phyloP scores from a whole-genome alignment of 345 rosid species.

The Aquilaria yunnanensis region DNA sequence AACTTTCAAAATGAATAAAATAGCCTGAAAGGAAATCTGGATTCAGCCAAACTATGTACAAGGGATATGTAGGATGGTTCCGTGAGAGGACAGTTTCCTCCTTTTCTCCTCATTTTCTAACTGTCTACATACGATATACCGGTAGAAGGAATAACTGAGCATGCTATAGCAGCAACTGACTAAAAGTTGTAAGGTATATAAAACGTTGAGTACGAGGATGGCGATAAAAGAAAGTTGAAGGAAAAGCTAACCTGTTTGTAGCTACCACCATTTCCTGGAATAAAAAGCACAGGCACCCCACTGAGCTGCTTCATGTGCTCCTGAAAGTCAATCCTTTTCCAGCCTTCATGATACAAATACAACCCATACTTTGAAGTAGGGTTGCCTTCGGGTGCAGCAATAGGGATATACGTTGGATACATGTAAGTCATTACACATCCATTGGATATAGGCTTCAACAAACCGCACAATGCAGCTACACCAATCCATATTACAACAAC shows the following conservation, averaged over 20 bases:
- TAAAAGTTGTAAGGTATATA: too few relatives aligned
- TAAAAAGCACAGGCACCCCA: conserved; percentile 93
- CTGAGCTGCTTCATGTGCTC: conserved; percentile 76
- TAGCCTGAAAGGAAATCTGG: too few relatives aligned
- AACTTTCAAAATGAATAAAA: too few relatives aligned
- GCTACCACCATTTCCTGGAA: conserved; percentile 98
- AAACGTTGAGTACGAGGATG: too few relatives aligned
- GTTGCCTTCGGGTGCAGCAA: conserved; percentile 35
- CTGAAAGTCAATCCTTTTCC: conserved; percentile 83
- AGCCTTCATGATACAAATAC: conserved; percentile 92
- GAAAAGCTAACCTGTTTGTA: conserved; percentile 73
- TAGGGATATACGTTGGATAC: conserved; percentile 95
- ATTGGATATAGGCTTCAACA: conserved; percentile 69
- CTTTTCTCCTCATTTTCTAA: too few relatives aligned
- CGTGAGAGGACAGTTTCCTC: too few relatives aligned
- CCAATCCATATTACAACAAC: conserved; percentile 45
- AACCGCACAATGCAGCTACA: conserved; percentile 49
- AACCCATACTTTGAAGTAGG: conserved; percentile 62
- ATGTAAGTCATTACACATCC: conserved; percentile 93
- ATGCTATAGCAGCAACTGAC: too few relatives aligned
- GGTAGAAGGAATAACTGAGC: too few relatives aligned
- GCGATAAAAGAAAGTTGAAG: background rate
- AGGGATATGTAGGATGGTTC: too few relatives aligned
- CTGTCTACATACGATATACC: too few relatives aligned
- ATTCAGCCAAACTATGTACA: too few relatives aligned